A percentile compares a stretch with the other conserved stretches of the same genome.
These are phyloP conservation scores for Dactylella cylindrospora DNA, from an alignment of 2,329 filamentous ascomycete genomes.

Conservation along the genomic window DNA sequence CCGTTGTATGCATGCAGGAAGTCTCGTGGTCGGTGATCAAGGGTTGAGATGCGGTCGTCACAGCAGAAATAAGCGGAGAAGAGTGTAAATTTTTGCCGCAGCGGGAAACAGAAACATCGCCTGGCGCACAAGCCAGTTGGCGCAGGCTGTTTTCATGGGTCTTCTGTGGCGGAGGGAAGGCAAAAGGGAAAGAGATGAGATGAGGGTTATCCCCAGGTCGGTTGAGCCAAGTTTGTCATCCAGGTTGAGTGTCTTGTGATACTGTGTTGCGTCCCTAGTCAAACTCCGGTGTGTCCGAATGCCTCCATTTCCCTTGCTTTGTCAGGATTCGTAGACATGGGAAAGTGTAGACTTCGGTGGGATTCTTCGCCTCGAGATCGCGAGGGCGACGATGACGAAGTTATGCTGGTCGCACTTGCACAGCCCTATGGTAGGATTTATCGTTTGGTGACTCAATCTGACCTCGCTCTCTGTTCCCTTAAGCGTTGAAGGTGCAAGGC, in stretches of 20 bases:
- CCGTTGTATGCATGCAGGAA: constrained; percentile 39
- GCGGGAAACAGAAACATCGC: constrained; percentile 5
- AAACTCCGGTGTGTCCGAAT: constrained; percentile 8
- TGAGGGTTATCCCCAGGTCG: constrained; percentile 20
- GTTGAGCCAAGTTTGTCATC: constrained; percentile 29
- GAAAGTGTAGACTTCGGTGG: no score
- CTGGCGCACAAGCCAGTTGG: constrained; percentile 39
- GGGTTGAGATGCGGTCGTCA: constrained; percentile 34
- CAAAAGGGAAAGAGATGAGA: constrained; percentile 10
- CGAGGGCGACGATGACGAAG: neutral
- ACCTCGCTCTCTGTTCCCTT: constrained; percentile 29
- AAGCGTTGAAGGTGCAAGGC: constrained; percentile 59
- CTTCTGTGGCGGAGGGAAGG: constrained; percentile 4
- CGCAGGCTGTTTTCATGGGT: constrained; percentile 17
- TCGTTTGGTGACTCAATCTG: constrained; percentile 39
- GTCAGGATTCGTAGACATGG: no score
- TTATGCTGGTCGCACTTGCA: constrained; percentile 19
- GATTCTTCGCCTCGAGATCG: constrained; percentile 15
- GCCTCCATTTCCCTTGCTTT: no score
- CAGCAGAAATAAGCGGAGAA: constrained; percentile 20
- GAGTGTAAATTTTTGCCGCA: constrained; percentile 28
- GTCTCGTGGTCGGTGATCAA: constrained; percentile 40
- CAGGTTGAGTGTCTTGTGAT: constrained; percentile 21
- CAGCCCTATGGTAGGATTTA: constrained; percentile 41
- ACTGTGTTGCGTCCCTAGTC: constrained; percentile 25